Evolutionary conservation across 257 asterid species (phyloP), one percentile per base, ranked within the genome.

Genomic region (Rhazya stricta): DNA sequence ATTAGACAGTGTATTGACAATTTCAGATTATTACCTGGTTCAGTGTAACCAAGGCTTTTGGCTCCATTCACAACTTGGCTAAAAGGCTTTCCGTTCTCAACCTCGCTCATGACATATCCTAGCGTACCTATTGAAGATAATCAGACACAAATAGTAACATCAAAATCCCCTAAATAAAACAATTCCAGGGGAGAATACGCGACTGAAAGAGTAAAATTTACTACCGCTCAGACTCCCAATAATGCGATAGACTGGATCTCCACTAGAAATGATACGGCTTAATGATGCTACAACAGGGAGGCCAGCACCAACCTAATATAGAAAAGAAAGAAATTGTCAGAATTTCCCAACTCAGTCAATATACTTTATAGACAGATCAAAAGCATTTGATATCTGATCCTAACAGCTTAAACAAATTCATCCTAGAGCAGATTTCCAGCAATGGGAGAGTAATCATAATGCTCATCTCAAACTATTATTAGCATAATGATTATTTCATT

Each of bases 51-150:
- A 80, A 91, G 97, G 74, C 65, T 82, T 84, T 94, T 94, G 34
- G 98, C 98, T 81, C 85, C 85, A 81, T 74, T 87, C 78, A 94
- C 94, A 56, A 94, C 98, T 71, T 91, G 82, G 84, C 98, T 91
- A 78, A 94, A 91, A 69, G 93, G 92, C 72, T 83, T 86, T 81
- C 97, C 98, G 61, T 89, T 84, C 86, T 91, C 97, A 77, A 94
- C 93, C 84, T 94, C 91, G 54, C 96, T 90, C 98, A 91, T 94
- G 82, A 94, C 98, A 85, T 90, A 94, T 71, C 98, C 98, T 74
- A 94, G 80, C 10, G 98, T 94, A 83, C 98, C 98, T 94, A 77
- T 77, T 54, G 71, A 69, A 80, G 73, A 77, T 13, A 76, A 79
- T 58, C 71, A 69, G 27, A 18, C 36, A 63, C 36, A 79, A 48